Base-by-base conservation (phyloP, 306 rosid genomes). In the Cucurbita maxima region DNA sequence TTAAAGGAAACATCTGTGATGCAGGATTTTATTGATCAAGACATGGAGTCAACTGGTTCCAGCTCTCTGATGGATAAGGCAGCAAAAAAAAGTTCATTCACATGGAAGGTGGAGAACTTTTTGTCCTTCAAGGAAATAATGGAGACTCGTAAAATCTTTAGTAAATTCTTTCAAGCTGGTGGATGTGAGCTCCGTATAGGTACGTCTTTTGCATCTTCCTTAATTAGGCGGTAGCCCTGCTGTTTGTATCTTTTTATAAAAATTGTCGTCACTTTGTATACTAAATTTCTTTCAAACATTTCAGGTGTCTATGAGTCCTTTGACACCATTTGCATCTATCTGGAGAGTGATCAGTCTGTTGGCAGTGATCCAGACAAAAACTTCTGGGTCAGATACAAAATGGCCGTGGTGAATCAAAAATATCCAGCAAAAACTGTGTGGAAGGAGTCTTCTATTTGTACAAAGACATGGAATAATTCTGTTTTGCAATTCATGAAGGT, bases 101-200 rank as follows among this genome's bases (percentile, higher is more conserved):
- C 96, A 36, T 95, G 99, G 99, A 95, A 89, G 86, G 99, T 95
- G 88, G 99, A 95, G 80, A 95, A 95, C 79, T 95, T 95, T 86
- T 86, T 89, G 68, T 88, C 97, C 20, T 95, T 95, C 75, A 91
- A 91, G 88, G 99, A 95, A 77, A 95, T 95, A 84, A 95, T 95
- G 97, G 99, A 95, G 85, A 91, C 91, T 71, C 89, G 99, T 45
- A 95, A 95, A 86, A 95, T 95, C 67, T 95, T 91, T 83, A 95
- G 99, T 83, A 95, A 95, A 85, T 95, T 95, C 84, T 95, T 95
- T 88, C 97, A 89, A 85, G 97, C 97, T 83, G 97, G 97, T 74
- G 99, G 96, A 79, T 95, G 99, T 70, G 99, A 95, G 84, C 97
- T 95, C 77, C 92, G 99, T 63, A 95, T 95, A 82, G 99, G 99